Conservation (phyloP, 2,329 filamentous ascomycete species). For the Exophiala sp. region DNA sequence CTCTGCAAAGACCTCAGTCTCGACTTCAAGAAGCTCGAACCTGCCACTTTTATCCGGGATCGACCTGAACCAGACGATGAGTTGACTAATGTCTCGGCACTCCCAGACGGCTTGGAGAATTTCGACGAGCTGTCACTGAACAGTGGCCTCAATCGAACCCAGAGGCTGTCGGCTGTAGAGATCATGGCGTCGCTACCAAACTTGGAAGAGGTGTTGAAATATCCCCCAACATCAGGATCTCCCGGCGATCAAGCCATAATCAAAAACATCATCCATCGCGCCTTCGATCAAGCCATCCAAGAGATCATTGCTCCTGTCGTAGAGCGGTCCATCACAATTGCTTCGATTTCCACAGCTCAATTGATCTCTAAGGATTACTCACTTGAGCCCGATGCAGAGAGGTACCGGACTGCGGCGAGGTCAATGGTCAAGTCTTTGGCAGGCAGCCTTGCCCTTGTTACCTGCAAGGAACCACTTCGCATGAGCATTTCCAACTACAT, state of each 20-base stretch:
- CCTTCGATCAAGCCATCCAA: slow-evolving; percentile 83
- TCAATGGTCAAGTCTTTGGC: slow-evolving; percentile 94
- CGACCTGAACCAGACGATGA: slow-evolving; percentile 40
- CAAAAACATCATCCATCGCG: slow-evolving; percentile 72
- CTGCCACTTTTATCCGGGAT: slow-evolving; percentile 80
- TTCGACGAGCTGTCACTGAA: slow-evolving; percentile 75
- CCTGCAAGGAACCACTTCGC: slow-evolving; percentile 91
- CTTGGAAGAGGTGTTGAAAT: slow-evolving; percentile 71
- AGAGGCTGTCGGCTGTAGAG: slow-evolving; percentile 70
- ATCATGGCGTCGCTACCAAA: slow-evolving; percentile 81
- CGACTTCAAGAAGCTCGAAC: slow-evolving; percentile 89
- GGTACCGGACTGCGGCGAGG: slow-evolving; percentile 78
- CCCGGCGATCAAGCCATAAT: slow-evolving; percentile 68
- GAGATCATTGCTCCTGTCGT: slow-evolving; percentile 98
- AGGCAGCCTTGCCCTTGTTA: slow-evolving; percentile 91
- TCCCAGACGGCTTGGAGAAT: slow-evolving; percentile 68
- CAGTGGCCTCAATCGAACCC: slow-evolving; percentile 67
- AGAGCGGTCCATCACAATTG: slow-evolving; percentile 95
- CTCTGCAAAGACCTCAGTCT: slow-evolving; percentile 87
- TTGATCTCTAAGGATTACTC: slow-evolving; percentile 96
- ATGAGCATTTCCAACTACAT: slow-evolving; percentile 98
- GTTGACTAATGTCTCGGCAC: slow-evolving; percentile 57
- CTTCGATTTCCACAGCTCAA: slow-evolving; percentile 91
- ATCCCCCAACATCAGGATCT: slow-evolving; percentile 73
- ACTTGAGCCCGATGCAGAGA: slow-evolving; percentile 84